These are phyloP conservation scores for Purpureocillium lavendulum DNA, from an alignment of 2,329 filamentous ascomycete genomes.

Conservation along the genomic window DNA sequence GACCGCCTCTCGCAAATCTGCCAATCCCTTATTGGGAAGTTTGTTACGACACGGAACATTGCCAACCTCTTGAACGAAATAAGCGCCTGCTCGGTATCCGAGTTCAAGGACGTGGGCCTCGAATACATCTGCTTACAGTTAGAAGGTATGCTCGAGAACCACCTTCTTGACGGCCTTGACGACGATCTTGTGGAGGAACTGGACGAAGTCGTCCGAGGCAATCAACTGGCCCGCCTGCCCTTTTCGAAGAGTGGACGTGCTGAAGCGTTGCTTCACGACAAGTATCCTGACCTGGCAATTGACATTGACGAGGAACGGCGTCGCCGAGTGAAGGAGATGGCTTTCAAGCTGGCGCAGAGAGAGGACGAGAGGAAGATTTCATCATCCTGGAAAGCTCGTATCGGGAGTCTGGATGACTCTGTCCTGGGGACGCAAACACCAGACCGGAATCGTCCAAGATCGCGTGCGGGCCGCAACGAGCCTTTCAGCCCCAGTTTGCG, in stretches of 20 bases:
- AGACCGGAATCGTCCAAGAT: conserved; percentile 38
- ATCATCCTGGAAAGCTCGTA: conserved; percentile 50
- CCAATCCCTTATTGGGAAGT: conserved; percentile 73
- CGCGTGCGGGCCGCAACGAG: conserved; percentile 41
- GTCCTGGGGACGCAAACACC: conserved; percentile 28
- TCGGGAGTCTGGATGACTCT: conserved; percentile 59
- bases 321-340: conserved; percentile 67
- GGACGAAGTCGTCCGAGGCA: conserved; percentile 69
- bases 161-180: conserved; percentile 77
- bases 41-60: conserved; percentile 81
- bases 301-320: conserved; percentile 63
- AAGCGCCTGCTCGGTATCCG: conserved; percentile 70
- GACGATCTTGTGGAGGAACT: conserved; percentile 74
- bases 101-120: conserved; percentile 81
- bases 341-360: conserved; percentile 52
- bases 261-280: conserved; percentile 57
- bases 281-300: conserved; percentile 52
- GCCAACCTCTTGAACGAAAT: conserved; percentile 79
- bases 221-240: conserved; percentile 71
- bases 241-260: conserved; percentile 69
- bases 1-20: conserved; percentile 85
- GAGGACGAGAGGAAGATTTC: conserved; percentile 58
- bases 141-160: conserved; percentile 86
- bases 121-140: conserved; percentile 90
- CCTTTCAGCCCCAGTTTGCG: conserved; percentile 59